phyloP scores from a whole-genome alignment of 208 protist species.

The Acanthamoeba healyi region DNA sequence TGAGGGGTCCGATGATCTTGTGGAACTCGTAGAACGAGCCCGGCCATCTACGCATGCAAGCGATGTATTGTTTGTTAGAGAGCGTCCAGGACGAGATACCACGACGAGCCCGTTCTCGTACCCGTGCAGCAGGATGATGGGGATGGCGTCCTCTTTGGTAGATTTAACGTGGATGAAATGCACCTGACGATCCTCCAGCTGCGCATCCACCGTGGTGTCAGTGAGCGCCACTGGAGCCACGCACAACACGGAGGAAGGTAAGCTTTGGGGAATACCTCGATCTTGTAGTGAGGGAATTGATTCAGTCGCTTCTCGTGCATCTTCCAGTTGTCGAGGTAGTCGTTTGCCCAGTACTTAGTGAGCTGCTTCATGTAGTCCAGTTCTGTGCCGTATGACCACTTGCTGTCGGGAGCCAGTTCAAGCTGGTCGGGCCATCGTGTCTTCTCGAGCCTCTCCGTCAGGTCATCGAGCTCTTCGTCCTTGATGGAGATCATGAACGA shows the following conservation, averaged over 20 bases:
- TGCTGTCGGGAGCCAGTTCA: not conserved
- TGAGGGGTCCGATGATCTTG: constrained; percentile 47
- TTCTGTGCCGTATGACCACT: constrained; percentile 46
- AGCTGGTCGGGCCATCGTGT: constrained; percentile 67
- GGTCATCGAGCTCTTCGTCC: constrained; percentile 70
- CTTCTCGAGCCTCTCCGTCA: constrained; percentile 18
- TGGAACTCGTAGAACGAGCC: constrained; percentile 71
- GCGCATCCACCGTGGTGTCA: not conserved
- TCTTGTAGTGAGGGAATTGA: constrained; percentile 62
- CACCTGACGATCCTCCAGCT: constrained; percentile 19
- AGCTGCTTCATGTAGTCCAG: constrained; percentile 66
- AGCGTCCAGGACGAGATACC: too few species aligned
- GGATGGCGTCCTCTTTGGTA: constrained; percentile 26
- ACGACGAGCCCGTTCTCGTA: too few species aligned
- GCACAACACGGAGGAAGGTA: too few species aligned
- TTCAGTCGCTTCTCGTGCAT: constrained; percentile 68
- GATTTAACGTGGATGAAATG: constrained; percentile 55
- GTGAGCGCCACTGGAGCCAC: too few species aligned
- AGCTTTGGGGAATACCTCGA: too few species aligned
- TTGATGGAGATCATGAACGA: constrained; percentile 57
- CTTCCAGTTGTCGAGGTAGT: constrained; percentile 69
- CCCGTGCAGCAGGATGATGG: constrained; percentile 45
- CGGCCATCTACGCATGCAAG: constrained; percentile 38
- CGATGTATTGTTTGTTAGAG: not conserved
- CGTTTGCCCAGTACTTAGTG: constrained; percentile 56